A percentile compares a stretch with the other conserved stretches of the same genome.
Evolutionary conservation across 129 eudicot genomes (phyloP).

Genomic region (Tagetes erecta): DNA sequence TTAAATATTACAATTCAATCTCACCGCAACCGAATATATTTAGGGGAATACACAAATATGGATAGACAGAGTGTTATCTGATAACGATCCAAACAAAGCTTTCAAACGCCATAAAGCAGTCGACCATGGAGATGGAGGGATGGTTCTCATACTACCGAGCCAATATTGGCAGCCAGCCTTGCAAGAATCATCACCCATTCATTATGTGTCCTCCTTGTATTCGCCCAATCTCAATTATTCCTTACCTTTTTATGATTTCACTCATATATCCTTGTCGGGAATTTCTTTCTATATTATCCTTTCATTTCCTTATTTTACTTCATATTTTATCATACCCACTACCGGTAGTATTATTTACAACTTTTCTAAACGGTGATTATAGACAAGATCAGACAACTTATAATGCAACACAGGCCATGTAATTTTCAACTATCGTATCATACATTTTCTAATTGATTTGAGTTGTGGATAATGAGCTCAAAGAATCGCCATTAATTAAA

Average conservation of each 20-base stretch:
- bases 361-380: no score
- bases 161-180: slow-evolving; percentile 43
- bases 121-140: slow-evolving; percentile 12
- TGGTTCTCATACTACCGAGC: slow-evolving; percentile 17
- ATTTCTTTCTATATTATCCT: slow-evolving; percentile 37
- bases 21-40: neutral
- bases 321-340: no score
- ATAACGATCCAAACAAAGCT: slow-evolving; percentile 20
- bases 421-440: no score
- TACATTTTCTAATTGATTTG: no score
- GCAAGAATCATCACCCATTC: slow-evolving; percentile 27
- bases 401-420: no score
- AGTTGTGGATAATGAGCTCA: no score
- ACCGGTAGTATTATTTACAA: no score
- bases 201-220: slow-evolving; percentile 31
- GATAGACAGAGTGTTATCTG: slow-evolving; percentile 24
- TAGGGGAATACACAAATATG: slow-evolving; percentile 30
- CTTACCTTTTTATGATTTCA: slow-evolving; percentile 29
- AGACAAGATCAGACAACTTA: no score
- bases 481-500: no score
- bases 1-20: no score
- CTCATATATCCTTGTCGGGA: slow-evolving; percentile 38
- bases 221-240: slow-evolving; percentile 24
- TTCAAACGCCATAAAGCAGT: slow-evolving; percentile 15
- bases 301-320: neutral